Conservation (phyloP, 169 alveolate genomes). For the Cytauxzoon felis region DNA sequence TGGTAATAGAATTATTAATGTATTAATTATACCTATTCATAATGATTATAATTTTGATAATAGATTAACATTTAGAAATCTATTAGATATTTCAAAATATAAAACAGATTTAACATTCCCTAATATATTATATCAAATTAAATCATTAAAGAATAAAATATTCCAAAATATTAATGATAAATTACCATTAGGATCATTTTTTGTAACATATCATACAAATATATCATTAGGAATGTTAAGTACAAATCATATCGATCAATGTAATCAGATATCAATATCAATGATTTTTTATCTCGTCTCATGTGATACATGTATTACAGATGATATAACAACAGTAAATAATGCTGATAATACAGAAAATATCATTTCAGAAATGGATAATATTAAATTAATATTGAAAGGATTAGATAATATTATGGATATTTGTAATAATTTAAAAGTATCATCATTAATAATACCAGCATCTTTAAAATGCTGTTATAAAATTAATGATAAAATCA, state of each 20-base stretch:
- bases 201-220: constrained; percentile 21
- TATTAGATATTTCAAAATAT: constrained; percentile 29
- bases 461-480: constrained; percentile 54
- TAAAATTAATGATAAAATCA: neutral
- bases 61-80: constrained; percentile 18
- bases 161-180: neutral
- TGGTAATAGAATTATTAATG: constrained; percentile 11
- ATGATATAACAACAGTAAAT: constrained; percentile 17
- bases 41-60: constrained; percentile 9
- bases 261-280: constrained; percentile 22
- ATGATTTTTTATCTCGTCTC: constrained; percentile 46
- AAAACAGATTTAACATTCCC: constrained; percentile 36
- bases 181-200: constrained; percentile 6
- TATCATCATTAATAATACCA: constrained; percentile 46
- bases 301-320: constrained; percentile 34
- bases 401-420: constrained; percentile 32
- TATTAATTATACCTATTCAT: constrained; percentile 49
- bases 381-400: constrained; percentile 13
- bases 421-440: constrained; percentile 13
- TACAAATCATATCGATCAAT: neutral
- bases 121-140: neutral
- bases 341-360: constrained; percentile 47
- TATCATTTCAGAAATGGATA: constrained; percentile 5
- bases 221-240: constrained; percentile 9
- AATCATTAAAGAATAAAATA: neutral